Evolutionary conservation across 306 rosid species (phyloP), one percentile per base, ranked within the genome.

Genomic region (Myrica gale): DNA sequence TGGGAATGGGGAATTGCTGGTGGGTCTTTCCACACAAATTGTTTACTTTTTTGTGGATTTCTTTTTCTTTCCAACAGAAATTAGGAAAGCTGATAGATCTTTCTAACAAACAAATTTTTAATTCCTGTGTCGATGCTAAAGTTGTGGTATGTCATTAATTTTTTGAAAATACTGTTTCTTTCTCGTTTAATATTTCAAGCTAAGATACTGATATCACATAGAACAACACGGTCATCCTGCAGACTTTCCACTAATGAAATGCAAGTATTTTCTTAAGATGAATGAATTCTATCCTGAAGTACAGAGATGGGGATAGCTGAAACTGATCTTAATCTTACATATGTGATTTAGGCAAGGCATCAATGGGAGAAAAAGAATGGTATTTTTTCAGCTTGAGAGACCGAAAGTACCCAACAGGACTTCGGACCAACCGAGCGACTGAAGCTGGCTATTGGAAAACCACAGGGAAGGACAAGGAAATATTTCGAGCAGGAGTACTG

Each of bases 381-480:
- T 95, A 95, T 72, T 95, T 95, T 77, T 95, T 92, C 79, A 92
- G 88, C 81, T 15, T 92, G 63, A 87, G 83, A 81, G 99, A 95
- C 71, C 42, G 97, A 26, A 95, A 95, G 62, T 95, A 95, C 69
- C 97, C 97, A 51, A 95, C 97, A 0, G 99, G 99, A 44, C 93
- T 92, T 39, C 69, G 97, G 73, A 95, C 99, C 5, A 95, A 95
- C 54, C 73, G 97, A 70, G 97, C 98, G 17, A 94, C 97, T 0
- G 97, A 94, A 85, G 90, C 91, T 1, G 98, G 97, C 0, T 94
- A 94, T 12, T 94, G 98, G 97, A 94, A 94, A 80, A 94, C 98
- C 5, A 95, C 99, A 4, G 97, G 99, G 17, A 95, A 95, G 74
- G 99, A 95, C 81, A 95, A 86, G 74, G 97, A 95, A 20, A 95